Evolutionary conservation across 2,329 filamentous ascomycete species (phyloP), one percentile per base, ranked within the genome.

Genomic region (Chrysoporthe austroafricana): DNA sequence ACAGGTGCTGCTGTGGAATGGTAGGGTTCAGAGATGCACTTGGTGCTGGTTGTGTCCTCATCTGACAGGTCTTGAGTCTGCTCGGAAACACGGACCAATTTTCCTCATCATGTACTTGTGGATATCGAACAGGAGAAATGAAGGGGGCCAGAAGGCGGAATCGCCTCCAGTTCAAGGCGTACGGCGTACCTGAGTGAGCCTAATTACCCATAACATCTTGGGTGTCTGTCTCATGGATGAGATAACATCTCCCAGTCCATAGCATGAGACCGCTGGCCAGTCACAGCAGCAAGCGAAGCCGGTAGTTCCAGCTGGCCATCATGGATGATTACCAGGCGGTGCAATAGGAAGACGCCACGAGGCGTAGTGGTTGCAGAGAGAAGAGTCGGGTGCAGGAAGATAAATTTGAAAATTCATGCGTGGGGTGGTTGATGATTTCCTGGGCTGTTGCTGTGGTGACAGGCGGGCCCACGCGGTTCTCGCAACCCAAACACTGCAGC

Each of bases 21-120:
- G 46, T 16, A 32, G 11, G 14, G 1, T 26, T 78, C 76, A 78
- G 76, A 78, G 77, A 72, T 76, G 75, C 76, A 78, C 75, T 73
- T 74, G 74, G 76, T 76, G 74, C 74, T 77, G 71, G 70, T 59
- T 73, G 64, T 75, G 74, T 78, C 76, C 75, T 77, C 76, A 73
- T 76, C 72, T 74, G 85, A 88, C 88, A 90, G 89, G 91, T 88
- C 91, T 91, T 91, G 89, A 85, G 73, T 88, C 89, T 88, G 88
- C 87, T 91, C 89, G 86, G 90, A 86, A 92, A 92, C 89, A 92
- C 89, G 90, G 90, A 92, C 90, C 88, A 91, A 91, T 86, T 82
- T 82, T 85, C 89, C 84, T 91, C 89, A 91, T 91, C 89, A 90
- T 85, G 73, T 56, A 32, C 44, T 4, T 11, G 13, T 34, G 42